phyloP scores from a whole-genome alignment of 108 stramenopile genomes.

The Fistulifera solaris region DNA sequence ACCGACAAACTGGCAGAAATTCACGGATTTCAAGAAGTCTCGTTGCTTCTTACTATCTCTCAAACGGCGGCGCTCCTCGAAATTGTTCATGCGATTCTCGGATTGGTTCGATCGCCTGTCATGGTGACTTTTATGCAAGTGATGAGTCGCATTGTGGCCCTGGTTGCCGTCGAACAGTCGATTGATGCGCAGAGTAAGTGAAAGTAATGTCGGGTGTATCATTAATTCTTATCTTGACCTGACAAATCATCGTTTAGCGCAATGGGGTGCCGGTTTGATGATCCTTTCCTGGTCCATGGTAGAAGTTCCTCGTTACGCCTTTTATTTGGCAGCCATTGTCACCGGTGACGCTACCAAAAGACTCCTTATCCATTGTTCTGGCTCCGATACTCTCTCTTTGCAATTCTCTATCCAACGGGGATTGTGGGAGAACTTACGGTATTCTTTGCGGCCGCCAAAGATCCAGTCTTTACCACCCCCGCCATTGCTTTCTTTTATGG shows the following conservation, averaged over 20 bases:
- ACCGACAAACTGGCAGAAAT: constrained; percentile 5
- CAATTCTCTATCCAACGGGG: constrained; percentile 90
- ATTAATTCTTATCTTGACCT: neutral
- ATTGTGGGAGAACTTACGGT: constrained; percentile 88
- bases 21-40: constrained; percentile 3
- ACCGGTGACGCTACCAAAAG: constrained; percentile 79
- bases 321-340: constrained; percentile 82
- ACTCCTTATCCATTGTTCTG: constrained; percentile 93
- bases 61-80: constrained; percentile 80
- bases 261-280: constrained; percentile 85
- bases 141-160: constrained; percentile 65
- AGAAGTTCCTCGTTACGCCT: constrained; percentile 92
- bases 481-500: constrained; percentile 37
- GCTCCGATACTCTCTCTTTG: constrained; percentile 94
- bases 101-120: constrained; percentile 87
- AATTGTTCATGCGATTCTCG: constrained; percentile 84
- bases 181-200: constrained; percentile 67
- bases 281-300: constrained; percentile 82
- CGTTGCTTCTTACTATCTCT: constrained; percentile 38
- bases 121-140: constrained; percentile 92
- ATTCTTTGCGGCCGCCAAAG: constrained; percentile 58
- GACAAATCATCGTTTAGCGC: constrained; percentile 32
- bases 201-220: neutral
- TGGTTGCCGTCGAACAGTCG: constrained; percentile 59
- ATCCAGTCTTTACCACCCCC: constrained; percentile 16